Evolutionary conservation across 768 basidiomycete genomes (phyloP), one percentile per base, ranked within the genome.

Genomic region (Russula vinacea): DNA sequence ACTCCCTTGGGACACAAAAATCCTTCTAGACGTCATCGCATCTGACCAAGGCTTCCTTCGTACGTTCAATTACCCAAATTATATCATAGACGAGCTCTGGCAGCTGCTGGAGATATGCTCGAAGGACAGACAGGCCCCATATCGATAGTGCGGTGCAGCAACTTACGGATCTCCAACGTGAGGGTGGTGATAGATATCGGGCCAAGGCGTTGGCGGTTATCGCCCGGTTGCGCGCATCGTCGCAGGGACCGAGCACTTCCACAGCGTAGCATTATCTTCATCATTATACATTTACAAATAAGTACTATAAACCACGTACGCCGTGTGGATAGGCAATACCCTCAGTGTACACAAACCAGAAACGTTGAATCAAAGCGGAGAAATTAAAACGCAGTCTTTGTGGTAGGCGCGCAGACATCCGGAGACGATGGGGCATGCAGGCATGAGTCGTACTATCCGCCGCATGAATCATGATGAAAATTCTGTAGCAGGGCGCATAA

Each of bases 21-120:
- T 69, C 70, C 4, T 67, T 60, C 5, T 75, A 65, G n/a, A 74
- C 73, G 19, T 64, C 67, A 42, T 70, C 61, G 35, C 2, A 11
- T 11, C 74, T 72, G 33, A 70, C 35, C 22, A 68, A 67, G 69
- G 75, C 72, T 66, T 56, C n/a, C 56, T 35, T 29, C 32, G 5
- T 35, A 5, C 16, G 9, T 47, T 37, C 22, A 9, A 8, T 13
- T 32, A 19, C 26, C 62, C 62, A 29, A 17, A 3, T 17, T 62
- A 49, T 37, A 29, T 65, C 3, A n/a, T 19, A 7, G 60, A 62
- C 11, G 37, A 51, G 24, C 37, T 65, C 7, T 58, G 55, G 45
- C 9, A 6, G 10, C 19, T 65, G 7, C n/a, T 65, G 2, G 37
- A 22, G 35, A 65, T 33, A 33, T 65, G 0, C 29, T 65, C 3